Evolutionary conservation across 1,139 yeast genomes (phyloP).

Genomic region (Protomyces pachydermus): DNA sequence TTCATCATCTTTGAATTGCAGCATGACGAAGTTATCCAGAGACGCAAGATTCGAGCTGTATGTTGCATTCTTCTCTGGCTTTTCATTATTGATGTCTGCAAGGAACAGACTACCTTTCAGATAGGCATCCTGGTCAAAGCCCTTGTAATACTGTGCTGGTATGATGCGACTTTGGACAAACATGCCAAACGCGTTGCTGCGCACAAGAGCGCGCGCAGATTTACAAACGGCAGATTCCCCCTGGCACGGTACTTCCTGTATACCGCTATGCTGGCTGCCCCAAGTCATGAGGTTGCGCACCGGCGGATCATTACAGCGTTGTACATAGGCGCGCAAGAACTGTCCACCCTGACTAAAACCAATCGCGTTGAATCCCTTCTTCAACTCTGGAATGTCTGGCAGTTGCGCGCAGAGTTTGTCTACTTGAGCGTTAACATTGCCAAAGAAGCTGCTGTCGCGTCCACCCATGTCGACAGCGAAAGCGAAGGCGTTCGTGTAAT

Average conservation of each 20-base stretch:
- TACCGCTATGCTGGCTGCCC: conserved; percentile 76
- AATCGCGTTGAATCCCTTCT: conserved; percentile 61
- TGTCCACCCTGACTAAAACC: conserved; percentile 85
- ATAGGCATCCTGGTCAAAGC: conserved; percentile 47
- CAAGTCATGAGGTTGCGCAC: conserved; percentile 60
- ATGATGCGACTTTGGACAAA: conserved; percentile 55
- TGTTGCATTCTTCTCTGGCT: conserved; percentile 37
- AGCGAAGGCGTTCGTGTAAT: conserved; percentile 13
- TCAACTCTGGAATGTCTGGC: conserved; percentile 43
- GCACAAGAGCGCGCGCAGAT: conserved; percentile 50
- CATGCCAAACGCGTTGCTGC: conserved; percentile 57
- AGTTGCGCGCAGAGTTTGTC: conserved; percentile 46
- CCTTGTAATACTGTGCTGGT: conserved; percentile 73
- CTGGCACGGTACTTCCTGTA: conserved; percentile 65
- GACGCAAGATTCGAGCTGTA: conserved; percentile 46
- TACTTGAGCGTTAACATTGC: conserved; percentile 53
- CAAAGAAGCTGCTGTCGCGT: conserved; percentile 43
- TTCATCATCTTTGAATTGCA: conserved; percentile 57
- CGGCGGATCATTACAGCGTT: conserved; percentile 50
- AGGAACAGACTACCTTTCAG: conserved; percentile 51
- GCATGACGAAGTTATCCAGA: conserved; percentile 54
- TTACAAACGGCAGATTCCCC: conserved; percentile 59
- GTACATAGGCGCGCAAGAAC: conserved; percentile 60
- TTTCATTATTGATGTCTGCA: conserved; percentile 66
- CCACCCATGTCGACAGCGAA: conserved; percentile 13